These are phyloP conservation scores for Amanita molliuscula DNA, from an alignment of 768 basidiomycete genomes.

Conservation along the genomic window DNA sequence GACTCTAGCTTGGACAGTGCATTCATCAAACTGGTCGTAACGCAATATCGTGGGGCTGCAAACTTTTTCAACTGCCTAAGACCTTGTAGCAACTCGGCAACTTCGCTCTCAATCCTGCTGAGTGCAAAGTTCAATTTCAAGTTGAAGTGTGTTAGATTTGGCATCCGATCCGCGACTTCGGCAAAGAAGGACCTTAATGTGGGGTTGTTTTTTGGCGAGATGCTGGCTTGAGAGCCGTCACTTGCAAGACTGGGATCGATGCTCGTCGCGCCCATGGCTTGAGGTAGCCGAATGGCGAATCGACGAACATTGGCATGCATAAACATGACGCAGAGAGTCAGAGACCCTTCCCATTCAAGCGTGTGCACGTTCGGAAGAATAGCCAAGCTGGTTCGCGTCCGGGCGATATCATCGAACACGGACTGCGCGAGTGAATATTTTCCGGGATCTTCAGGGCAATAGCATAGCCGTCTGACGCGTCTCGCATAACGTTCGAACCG, in stretches of 20 bases:
- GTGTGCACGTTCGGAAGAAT: conserved; percentile 46
- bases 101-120: conserved; percentile 26
- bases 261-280: conserved; percentile 13
- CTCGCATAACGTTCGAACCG: conserved; percentile 43
- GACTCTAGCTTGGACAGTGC: conserved; percentile 31
- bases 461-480: conserved; percentile 26
- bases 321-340: conserved; percentile 34
- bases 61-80: conserved; percentile 36
- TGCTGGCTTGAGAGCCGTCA: conserved; percentile 13
- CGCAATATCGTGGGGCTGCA: conserved; percentile 39
- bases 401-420: conserved; percentile 45
- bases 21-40: conserved; percentile 37
- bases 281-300: conserved; percentile 1
- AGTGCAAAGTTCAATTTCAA: conserved; percentile 33
- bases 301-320: conserved; percentile 39
- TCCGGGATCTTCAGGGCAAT: conserved; percentile 8
- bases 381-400: conserved; percentile 40
- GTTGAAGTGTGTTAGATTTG: conserved; percentile 35
- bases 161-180: conserved; percentile 38
- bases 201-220: conserved; percentile 10
- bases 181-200: conserved; percentile 16
- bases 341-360: conserved; percentile 34
- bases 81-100: conserved; percentile 26
- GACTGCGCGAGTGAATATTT: conserved; percentile 14
- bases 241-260: conserved; percentile 20